These are phyloP conservation scores for Colletotrichum australisinense DNA, from an alignment of 2,329 filamentous ascomycete species.

Conservation along the genomic window DNA sequence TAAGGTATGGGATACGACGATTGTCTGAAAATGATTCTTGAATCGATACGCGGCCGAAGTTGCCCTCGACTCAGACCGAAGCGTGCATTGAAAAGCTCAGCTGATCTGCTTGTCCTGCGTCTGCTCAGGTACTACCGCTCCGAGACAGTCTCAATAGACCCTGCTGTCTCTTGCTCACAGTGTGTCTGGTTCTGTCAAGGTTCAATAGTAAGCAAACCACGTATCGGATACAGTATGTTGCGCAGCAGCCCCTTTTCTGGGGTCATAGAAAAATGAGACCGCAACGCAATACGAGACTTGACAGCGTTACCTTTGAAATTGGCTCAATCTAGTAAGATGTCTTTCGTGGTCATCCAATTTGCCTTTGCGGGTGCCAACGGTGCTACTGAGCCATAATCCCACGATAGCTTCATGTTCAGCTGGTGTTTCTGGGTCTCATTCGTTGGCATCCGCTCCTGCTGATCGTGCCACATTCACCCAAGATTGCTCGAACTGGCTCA, in stretches of 20 bases:
- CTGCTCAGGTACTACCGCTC: neutral
- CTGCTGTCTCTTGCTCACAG: neutral
- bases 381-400: neutral
- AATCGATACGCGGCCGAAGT: neutral
- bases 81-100: neutral
- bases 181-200: neutral
- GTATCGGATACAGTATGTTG: neutral
- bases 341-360: neutral
- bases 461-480: neutral
- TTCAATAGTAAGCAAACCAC: neutral
- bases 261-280: neutral
- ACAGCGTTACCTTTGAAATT: neutral
- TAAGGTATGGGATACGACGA: no score
- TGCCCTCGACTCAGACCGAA: neutral
- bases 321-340: neutral
- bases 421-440: neutral
- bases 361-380: neutral
- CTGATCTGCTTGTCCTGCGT: neutral
- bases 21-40: neutral
- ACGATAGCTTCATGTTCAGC: neutral
- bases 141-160: neutral
- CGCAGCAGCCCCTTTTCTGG: neutral
- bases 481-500: neutral
- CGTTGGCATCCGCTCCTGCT: neutral
- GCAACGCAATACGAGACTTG: neutral